Conservation (phyloP, 2,329 filamentous ascomycete species). For the Exophiala alcalophila region DNA sequence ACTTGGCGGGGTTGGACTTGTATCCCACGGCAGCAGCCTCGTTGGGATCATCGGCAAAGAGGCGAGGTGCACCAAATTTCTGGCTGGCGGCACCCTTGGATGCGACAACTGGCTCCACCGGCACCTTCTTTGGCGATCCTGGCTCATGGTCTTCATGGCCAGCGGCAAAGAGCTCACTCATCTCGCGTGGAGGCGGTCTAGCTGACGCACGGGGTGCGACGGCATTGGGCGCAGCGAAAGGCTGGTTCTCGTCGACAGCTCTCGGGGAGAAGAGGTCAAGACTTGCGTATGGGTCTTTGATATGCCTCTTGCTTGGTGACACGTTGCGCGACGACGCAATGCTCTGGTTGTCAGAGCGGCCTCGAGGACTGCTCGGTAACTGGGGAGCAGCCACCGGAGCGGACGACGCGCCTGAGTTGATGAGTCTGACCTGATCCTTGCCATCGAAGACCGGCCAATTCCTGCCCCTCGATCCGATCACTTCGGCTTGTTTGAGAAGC, state of each 20-base stretch:
- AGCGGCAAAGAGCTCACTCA: conserved; percentile 66
- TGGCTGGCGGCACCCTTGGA: conserved; percentile 49
- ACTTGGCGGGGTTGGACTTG: conserved; percentile 74
- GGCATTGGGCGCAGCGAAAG: conserved; percentile 57
- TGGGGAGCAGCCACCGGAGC: conserved; percentile 24
- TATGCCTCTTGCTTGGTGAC: conserved; percentile 42
- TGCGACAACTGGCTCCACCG: conserved; percentile 34
- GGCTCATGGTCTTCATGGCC: conserved; percentile 41
- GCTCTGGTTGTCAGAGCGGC: conserved; percentile 23
- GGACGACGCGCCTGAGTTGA: conserved; percentile 54
- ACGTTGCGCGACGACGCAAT: conserved; percentile 21
- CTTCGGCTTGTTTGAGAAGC: conserved; percentile 86
- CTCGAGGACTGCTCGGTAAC: conserved; percentile 25
- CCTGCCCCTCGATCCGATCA: conserved; percentile 83
- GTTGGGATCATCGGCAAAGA: conserved; percentile 53
- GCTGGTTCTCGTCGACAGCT: conserved; percentile 20
- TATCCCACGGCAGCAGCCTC: conserved; percentile 48
- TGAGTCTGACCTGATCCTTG: conserved; percentile 76
- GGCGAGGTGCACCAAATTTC: conserved; percentile 52
- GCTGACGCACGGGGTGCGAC: conserved; percentile 64
- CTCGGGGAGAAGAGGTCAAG: conserved; percentile 29
- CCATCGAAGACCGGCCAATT: conserved; percentile 95
- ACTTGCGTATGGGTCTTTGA: conserved; percentile 44
- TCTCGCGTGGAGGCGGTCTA: conserved; percentile 66
- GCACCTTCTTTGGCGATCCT: conserved; percentile 30